phyloP scores from a whole-genome alignment of 2,329 filamentous ascomycete genomes.

The Apiospora marii region DNA sequence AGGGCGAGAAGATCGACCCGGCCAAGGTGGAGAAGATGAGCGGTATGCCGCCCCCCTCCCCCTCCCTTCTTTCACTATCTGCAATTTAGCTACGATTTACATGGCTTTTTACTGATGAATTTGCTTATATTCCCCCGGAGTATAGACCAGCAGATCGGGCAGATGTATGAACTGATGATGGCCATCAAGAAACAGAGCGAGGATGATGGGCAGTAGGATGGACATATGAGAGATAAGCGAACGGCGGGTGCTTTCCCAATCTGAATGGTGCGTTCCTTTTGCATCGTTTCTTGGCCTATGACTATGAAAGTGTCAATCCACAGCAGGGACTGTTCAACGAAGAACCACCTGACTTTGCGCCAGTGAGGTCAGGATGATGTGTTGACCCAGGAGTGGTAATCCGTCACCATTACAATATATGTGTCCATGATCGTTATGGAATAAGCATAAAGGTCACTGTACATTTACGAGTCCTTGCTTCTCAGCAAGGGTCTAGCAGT shows the following conservation, averaged over 20 bases:
- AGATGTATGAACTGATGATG: constrained; percentile 80
- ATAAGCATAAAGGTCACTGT: neutral
- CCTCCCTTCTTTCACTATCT: constrained; percentile 15
- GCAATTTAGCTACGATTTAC: neutral
- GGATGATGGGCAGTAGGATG: constrained; percentile 15
- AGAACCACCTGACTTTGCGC: neutral
- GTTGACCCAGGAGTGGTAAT: neutral
- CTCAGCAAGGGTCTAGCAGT: too few species aligned
- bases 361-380: neutral
- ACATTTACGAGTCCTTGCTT: too few species aligned
- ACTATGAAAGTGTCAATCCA: neutral
- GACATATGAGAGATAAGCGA: neutral
- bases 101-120: neutral
- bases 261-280: neutral
- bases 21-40: constrained; percentile 92
- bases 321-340: neutral
- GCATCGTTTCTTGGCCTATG: neutral
- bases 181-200: constrained; percentile 26
- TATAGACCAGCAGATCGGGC: constrained; percentile 88
- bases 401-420: neutral
- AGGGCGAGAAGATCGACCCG: constrained; percentile 82
- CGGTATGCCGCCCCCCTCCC: constrained; percentile 65
- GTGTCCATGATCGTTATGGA: neutral
- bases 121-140: neutral
- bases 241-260: neutral